These are phyloP conservation scores for Leccinum variabile DNA, from an alignment of 1,284 basidiomycete species.

Conservation along the genomic window DNA sequence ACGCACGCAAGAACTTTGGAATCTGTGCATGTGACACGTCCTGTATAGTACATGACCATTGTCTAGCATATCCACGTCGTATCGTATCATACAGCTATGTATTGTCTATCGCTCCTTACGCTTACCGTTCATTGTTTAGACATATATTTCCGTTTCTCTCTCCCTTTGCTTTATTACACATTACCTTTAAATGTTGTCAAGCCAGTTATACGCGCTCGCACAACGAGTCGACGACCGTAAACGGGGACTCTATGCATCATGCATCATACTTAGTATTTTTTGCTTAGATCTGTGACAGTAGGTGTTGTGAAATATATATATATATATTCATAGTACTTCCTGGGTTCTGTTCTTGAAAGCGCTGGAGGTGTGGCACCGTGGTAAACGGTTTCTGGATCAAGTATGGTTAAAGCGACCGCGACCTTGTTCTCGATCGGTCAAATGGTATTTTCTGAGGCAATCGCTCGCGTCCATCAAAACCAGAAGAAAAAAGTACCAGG, in stretches of 20 bases:
- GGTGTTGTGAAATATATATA: not conserved
- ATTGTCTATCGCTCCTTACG: too few relatives aligned
- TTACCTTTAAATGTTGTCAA: not conserved
- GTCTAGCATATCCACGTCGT: too few relatives aligned
- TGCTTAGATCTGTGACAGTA: not conserved
- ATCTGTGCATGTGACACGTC: too few relatives aligned
- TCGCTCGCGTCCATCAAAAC: not conserved
- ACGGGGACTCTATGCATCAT: not conserved
- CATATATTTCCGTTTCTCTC: too few relatives aligned
- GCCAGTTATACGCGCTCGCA: not conserved
- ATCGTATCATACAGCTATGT: too few relatives aligned
- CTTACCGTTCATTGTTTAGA: too few relatives aligned
- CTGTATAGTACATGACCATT: too few relatives aligned
- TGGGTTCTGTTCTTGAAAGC: too few relatives aligned
- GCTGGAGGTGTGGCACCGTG: too few relatives aligned
- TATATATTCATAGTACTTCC: too few relatives aligned
- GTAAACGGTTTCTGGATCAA: not conserved
- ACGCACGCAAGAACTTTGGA: too few relatives aligned
- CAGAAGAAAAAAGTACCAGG: not conserved
- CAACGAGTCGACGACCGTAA: not conserved
- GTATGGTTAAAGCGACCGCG: not conserved
- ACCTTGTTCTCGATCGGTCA: not conserved
- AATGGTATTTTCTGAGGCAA: not conserved
- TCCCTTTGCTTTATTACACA: not conserved
- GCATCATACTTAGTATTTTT: not conserved